phyloP scores from a whole-genome alignment of 495 filamentous ascomycete species.

The Daldinia childiae region DNA sequence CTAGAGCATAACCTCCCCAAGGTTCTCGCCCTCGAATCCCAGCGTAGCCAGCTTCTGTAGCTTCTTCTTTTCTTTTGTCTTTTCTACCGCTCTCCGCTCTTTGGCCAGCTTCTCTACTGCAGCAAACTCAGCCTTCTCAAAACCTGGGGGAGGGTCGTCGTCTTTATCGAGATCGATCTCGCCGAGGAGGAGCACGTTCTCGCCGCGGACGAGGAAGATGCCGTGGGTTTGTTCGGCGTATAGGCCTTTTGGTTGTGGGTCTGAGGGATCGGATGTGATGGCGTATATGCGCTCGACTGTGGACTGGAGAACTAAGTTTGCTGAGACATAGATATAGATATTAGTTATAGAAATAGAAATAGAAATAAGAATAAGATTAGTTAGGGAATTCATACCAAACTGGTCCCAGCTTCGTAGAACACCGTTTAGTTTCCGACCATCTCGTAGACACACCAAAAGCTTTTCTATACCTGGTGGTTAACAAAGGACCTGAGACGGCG shows the following conservation, averaged over 20 bases:
- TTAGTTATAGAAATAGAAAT: conserved; percentile 3
- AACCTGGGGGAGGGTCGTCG: conserved; percentile 79
- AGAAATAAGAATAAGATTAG: too few relatives aligned
- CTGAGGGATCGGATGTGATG: conserved; percentile 46
- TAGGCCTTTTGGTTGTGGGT: conserved; percentile 53
- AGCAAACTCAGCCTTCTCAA: conserved; percentile 71
- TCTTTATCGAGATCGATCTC: conserved; percentile 97
- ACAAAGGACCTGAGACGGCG: conserved; percentile 12
- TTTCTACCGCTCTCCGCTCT: conserved; percentile 71
- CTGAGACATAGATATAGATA: conserved; percentile 54
- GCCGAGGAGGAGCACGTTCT: conserved; percentile 90
- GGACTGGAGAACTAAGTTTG: conserved; percentile 92
- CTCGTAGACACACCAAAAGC: conserved; percentile 85
- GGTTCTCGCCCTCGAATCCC: conserved; percentile 89
- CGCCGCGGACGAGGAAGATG: conserved; percentile 88
- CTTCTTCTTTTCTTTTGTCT: conserved; percentile 74
- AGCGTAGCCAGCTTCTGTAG: conserved; percentile 72
- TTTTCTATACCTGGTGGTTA: conserved; percentile 72
- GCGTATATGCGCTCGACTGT: conserved; percentile 87
- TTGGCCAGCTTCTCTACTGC: conserved; percentile 78
- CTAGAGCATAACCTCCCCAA: conserved; percentile 78
- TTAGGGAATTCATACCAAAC: conserved; percentile 71
- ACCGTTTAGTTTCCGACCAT: conserved; percentile 92
- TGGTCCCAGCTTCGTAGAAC: conserved; percentile 97
- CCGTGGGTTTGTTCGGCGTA: conserved; percentile 86